Base-by-base conservation (phyloP, 306 rosid genomes). In the Medicago arabica region DNA sequence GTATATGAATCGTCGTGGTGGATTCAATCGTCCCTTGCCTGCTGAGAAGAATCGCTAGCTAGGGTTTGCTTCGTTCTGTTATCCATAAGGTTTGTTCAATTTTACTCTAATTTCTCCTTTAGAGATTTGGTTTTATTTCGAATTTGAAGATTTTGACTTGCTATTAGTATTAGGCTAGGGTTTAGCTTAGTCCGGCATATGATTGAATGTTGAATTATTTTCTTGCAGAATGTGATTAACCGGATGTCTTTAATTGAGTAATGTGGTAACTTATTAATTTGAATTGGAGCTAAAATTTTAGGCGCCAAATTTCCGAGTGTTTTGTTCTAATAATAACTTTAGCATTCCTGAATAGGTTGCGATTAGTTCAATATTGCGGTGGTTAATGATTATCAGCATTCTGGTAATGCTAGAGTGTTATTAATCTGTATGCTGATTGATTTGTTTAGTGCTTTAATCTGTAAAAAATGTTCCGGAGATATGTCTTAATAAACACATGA, bases 1-100 rank as follows among this genome's bases (percentile, higher is more conserved):
- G 88, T 95, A 92, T 71, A 95, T 95, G 99, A 95, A 95, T 69
- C 91, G 98, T 34, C 97, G 98, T 9, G 99, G 99, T 2, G 99
- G 99, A 0, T 95, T 95, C 68, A 95, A 95, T 75, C 93, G 97
- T n/a, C 98, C 99, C 7, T 87, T 95, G 85, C 99, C 99, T 11
- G 97, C 97, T 28, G 97, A 92, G 91, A 89, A 84, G 74, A 92
- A 84, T 78, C 97, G 97, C 65, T 95, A 87, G 97, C 65, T 95
- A 87, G 78, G 16, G 51, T 57, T 78, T 28, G 14, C 16, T 63
- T 65, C 16, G 6, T 25, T 53, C 23, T 16, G 7, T 51, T 7
- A 0, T 10, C 5, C 6, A 9, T 47, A 16, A 74, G 86, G 86
- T 83, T 0, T 61, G 97, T 84, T 76, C 51, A 75, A 63, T 62